A percentile compares a stretch with the other conserved stretches of the same genome.
phyloP scores from a whole-genome alignment of 768 basidiomycete species.

The Gyrodon lividus region DNA sequence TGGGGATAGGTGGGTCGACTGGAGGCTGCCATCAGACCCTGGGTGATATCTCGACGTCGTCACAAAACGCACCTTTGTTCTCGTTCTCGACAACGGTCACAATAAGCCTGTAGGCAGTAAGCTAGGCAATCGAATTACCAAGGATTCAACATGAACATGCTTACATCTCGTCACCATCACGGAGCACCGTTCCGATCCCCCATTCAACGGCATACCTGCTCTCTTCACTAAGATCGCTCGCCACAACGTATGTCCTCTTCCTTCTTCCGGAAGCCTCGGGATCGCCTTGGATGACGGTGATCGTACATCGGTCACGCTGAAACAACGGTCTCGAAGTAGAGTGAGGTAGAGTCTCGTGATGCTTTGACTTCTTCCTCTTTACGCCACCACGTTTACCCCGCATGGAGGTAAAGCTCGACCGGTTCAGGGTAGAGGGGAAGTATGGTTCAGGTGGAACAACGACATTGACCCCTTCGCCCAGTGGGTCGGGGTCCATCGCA shows the following conservation, averaged over 20 bases:
- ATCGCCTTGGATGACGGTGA: constrained; percentile 84
- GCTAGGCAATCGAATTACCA: not conserved
- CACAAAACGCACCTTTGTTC: constrained; percentile 59
- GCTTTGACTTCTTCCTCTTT: constrained; percentile 59
- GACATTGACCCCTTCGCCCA: constrained; percentile 92
- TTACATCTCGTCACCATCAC: constrained; percentile 90
- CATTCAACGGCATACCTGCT: constrained; percentile 94
- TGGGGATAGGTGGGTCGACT: constrained; percentile 72
- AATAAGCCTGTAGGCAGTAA: constrained; percentile 51
- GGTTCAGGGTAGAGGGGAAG: constrained; percentile 71
- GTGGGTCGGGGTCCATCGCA: constrained; percentile 68
- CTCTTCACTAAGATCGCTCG: constrained; percentile 94
- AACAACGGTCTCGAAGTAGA: constrained; percentile 78
- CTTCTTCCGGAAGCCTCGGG: constrained; percentile 60
- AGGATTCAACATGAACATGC: constrained; percentile 15
- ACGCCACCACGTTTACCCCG: constrained; percentile 35
- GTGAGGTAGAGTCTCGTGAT: constrained; percentile 63
- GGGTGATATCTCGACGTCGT: not conserved
- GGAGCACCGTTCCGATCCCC: constrained; percentile 93
- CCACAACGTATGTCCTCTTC: constrained; percentile 75
- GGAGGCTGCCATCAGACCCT: constrained; percentile 6
- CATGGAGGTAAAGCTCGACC: constrained; percentile 39
- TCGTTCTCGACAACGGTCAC: constrained; percentile 94
- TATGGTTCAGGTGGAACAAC: constrained; percentile 82
- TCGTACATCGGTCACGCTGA: constrained; percentile 89